Base-by-base conservation (phyloP, 192 early-diverging fungal species). In the Pilaira anomala region DNA sequence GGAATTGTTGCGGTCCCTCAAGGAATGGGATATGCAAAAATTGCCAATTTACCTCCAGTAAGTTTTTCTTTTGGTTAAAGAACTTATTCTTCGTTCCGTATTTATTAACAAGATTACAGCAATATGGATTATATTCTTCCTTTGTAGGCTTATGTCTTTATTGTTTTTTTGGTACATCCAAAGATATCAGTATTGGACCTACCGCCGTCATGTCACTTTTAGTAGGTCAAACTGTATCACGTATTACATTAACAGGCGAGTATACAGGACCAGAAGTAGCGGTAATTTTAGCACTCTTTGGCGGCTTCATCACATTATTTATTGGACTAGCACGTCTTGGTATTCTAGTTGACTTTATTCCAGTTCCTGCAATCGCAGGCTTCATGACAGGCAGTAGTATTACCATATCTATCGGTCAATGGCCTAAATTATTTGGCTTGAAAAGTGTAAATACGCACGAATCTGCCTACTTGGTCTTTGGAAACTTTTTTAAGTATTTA, bases 311-410 rank as follows among this genome's bases (percentile, higher is more conserved):
- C 25, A 69, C 90, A 9, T 71, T 84, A 12, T 74, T 78, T 28
- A 68, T 97, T 30, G 95, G 95, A 26, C 65, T 95, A 9, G 69
- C 95, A 19, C 87, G 91, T 12, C 76, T 97, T 26, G 95, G 95
- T 9, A 86, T 92, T 63, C 75, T 95, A 21, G 87, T 95, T 26
- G 92, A 95, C 70, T 94, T 95, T 70, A 90, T 97, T 71, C 89
- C 95, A 6, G 69, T 77, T 11, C 82, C 92, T 0, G 91, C 90
- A 18, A 87, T 97, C 63, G 87, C 88, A 3, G 93, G 92, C 0
- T 97, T 95, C 65, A 93, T 89, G 63, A 87, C 92, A 0, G 93
- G 92, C 25, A 88, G 89, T 11, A 91, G 88, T 26, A 76, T 91
- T 7, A 88, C 81, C 40, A 91, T 94, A 56, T 82, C 87, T 46